Evolutionary conservation across 2,329 filamentous ascomycete genomes (phyloP), one percentile per base, ranked within the genome.

Genomic region (Elsinoe necatrix): DNA sequence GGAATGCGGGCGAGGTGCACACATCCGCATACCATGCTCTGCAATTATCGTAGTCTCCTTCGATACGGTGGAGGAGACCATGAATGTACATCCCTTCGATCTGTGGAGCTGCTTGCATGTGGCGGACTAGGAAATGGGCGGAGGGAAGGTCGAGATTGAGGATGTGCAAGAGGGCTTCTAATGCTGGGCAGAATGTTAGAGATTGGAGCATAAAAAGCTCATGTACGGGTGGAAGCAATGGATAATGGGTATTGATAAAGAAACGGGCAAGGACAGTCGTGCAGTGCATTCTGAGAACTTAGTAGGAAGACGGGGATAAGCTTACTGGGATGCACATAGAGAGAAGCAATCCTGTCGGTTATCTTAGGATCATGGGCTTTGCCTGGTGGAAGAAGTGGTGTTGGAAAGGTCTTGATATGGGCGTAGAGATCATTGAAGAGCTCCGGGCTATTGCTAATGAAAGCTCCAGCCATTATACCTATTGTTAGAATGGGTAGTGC

Each of bases 1-100:
- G 52, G 54, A 72, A 72, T 8, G 66, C 61, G 11, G 71, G 71
- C 16, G 61, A 63, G 2, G 67, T 66, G 12, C 61, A 63, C 2
- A 79, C 73, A 63, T 79, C 73, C 0, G 66, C 61, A 55, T 77
- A 74, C 77, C 77, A 80, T 0, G 72, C 71, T 31, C 73, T 62
- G 5, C 75, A 71, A 59, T 80, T 78, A 21, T 72, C 66, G 54
- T 75, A 72, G 57, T 79, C 77, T 3, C 77, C 76, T 63, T 80
- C 77, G 23, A 77, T 69, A 1, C 76, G 68, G 57, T 79, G 76
- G 59, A 80, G 62, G 12, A 80, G 73, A 3, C 73, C 72, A 59
- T 79, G 77, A 1, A 78, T 67, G 37, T 75, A 72, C 77, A 80
- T 80, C 14, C 72, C 74, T 59, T 79, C 77, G 39, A 69, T 69